Evolutionary conservation across 2,329 filamentous ascomycete genomes (phyloP).

Genomic region (Talaromyces pinophilus): DNA sequence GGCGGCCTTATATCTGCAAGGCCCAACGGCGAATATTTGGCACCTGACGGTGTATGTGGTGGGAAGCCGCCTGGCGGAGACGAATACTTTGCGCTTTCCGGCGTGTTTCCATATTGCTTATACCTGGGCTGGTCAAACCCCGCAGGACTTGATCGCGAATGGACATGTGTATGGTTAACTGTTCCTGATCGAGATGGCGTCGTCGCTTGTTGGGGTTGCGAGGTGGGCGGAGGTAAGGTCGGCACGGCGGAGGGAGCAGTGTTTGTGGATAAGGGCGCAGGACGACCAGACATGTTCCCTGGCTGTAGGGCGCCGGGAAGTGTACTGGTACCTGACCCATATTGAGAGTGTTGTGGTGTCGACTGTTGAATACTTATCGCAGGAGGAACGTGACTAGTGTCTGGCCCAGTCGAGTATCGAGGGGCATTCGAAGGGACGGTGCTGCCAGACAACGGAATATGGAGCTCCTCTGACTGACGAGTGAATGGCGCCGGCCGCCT

Average conservation of each 20-base stretch:
- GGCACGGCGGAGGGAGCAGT: conserved; percentile 60
- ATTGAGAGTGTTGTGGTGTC: conserved; percentile 52
- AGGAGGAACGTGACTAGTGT: conserved; percentile 52
- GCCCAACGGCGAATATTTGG: conserved; percentile 83
- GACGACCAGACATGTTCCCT: conserved; percentile 51
- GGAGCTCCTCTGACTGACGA: conserved; percentile 58
- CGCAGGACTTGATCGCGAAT: conserved; percentile 82
- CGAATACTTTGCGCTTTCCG: conserved; percentile 67
- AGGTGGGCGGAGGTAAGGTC: conserved; percentile 54
- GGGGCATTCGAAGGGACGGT: conserved; percentile 42
- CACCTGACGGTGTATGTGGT: conserved; percentile 56
- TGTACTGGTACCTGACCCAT: conserved; percentile 44
- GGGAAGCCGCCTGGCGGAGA: conserved; percentile 48
- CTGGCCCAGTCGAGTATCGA: conserved; percentile 49
- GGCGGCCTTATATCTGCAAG: conserved; percentile 88
- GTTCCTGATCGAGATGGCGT: conserved; percentile 62
- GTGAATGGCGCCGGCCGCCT: conserved; percentile 51
- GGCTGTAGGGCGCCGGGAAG: conserved; percentile 65
- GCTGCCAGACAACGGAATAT: conserved; percentile 49
- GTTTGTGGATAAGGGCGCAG: conserved; percentile 55
- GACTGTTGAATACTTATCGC: conserved; percentile 63
- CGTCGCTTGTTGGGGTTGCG: conserved; percentile 45
- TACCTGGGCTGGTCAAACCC: conserved; percentile 62
- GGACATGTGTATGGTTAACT: conserved; percentile 56
- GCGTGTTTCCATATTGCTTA: conserved; percentile 65